Evolutionary conservation across 305 asterid genomes (phyloP).

Genomic region (Striga hermonthica): DNA sequence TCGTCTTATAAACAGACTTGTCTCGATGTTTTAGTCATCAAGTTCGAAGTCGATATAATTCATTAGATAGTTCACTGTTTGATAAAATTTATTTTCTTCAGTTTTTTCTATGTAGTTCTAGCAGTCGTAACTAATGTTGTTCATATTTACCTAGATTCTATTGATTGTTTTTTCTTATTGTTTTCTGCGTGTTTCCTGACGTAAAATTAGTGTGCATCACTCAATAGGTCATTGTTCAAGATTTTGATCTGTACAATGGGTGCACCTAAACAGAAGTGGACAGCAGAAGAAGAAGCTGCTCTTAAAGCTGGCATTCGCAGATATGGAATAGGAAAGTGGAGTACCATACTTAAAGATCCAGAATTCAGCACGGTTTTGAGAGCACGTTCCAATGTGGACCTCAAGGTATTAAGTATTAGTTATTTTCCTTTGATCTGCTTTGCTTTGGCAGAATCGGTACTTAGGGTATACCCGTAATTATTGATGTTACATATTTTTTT

Average conservation of each 20-base stretch:
- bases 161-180: not conserved
- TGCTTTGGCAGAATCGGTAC: constrained; percentile 24
- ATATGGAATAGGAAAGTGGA: constrained; percentile 94
- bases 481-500: not conserved
- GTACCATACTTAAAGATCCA: constrained; percentile 90
- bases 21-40: constrained; percentile 19
- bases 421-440: constrained; percentile 9
- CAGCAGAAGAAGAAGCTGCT: constrained; percentile 96
- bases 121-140: not conserved
- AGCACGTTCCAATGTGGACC: constrained; percentile 94
- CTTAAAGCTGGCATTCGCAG: constrained; percentile 88
- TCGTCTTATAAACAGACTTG: not conserved
- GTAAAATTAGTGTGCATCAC: not conserved
- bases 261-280: constrained; percentile 99
- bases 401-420: constrained; percentile 52
- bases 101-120: no score
- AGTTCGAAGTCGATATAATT: not conserved
- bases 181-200: not conserved
- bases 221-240: not conserved
- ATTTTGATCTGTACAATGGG: constrained; percentile 50
- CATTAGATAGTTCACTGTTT: not conserved
- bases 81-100: not conserved
- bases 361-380: constrained; percentile 64
- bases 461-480: not conserved
- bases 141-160: not conserved